Evolutionary conservation across 1,139 yeast species (phyloP).

Genomic region (Saccharomyces hybrid): DNA sequence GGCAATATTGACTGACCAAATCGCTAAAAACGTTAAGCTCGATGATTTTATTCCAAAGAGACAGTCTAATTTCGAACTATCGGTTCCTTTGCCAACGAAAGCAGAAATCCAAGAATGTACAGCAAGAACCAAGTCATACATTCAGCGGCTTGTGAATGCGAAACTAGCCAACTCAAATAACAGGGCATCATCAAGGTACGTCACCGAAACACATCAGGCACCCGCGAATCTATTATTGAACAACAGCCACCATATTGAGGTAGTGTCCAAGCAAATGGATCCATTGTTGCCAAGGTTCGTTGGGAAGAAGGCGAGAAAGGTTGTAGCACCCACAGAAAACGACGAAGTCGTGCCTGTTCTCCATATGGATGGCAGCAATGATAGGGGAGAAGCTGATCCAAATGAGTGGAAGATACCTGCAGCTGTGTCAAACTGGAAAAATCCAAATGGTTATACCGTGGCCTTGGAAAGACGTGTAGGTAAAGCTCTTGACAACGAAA

Average conservation of each 20-base stretch:
- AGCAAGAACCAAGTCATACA: conserved; percentile 41
- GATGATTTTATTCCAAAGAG: conserved; percentile 43
- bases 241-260: conserved; percentile 39
- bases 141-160: conserved; percentile 39
- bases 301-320: conserved; percentile 64
- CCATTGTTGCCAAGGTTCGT: conserved; percentile 70
- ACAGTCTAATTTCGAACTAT: conserved; percentile 33
- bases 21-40: conserved; percentile 16
- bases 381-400: not conserved
- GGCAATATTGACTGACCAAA: conserved; percentile 8
- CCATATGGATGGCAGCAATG: not conserved
- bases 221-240: not conserved
- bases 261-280: conserved; percentile 59
- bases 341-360: conserved; percentile 41
- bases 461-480: conserved; percentile 69
- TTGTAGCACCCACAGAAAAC: conserved; percentile 64
- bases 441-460: conserved; percentile 83
- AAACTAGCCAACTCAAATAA: conserved; percentile 31
- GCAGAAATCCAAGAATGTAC: conserved; percentile 36
- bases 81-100: conserved; percentile 36
- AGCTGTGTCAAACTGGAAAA: conserved; percentile 92
- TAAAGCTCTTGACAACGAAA: conserved; percentile 34
- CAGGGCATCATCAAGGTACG: conserved; percentile 3
- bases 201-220: conserved; percentile 5
- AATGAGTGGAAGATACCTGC: conserved; percentile 76